Conservation (phyloP, 164 flowering plant species). For the Vitis rupestris region DNA sequence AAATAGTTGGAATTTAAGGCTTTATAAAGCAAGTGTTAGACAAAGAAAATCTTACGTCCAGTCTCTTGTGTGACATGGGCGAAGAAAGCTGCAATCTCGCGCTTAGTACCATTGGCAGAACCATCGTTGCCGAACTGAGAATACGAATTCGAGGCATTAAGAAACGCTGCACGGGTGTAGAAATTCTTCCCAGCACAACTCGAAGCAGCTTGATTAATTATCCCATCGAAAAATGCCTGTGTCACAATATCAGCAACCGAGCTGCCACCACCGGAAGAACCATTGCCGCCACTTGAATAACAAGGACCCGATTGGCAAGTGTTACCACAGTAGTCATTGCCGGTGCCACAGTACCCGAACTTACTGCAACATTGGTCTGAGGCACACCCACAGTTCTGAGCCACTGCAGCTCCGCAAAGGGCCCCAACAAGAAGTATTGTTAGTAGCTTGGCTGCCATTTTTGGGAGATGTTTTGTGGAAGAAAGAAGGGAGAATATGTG, state of each 20-base stretch:
- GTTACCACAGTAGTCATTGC: conserved; percentile 13
- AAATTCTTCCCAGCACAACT: neutral
- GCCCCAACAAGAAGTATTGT: neutral
- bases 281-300: too few relatives aligned
- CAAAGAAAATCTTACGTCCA: conserved; percentile 3
- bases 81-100: neutral
- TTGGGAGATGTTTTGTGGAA: too few relatives aligned
- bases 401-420: neutral
- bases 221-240: neutral
- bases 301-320: conserved; percentile 13
- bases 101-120: neutral
- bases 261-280: too few relatives aligned
- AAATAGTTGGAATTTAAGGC: neutral
- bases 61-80: neutral
- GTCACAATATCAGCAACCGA: neutral
- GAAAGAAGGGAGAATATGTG: too few relatives aligned
- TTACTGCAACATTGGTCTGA: conserved; percentile 14
- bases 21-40: neutral
- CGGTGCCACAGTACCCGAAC: conserved; percentile 12
- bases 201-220: neutral
- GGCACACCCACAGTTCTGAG: conserved; percentile 33
- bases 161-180: neutral
- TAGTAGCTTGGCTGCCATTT: too few relatives aligned
- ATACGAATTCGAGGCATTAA: neutral
- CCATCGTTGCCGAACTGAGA: neutral